Evolutionary conservation across 495 filamentous ascomycete species (phyloP), one percentile per base, ranked within the genome.

Genomic region (Neurospora africana): DNA sequence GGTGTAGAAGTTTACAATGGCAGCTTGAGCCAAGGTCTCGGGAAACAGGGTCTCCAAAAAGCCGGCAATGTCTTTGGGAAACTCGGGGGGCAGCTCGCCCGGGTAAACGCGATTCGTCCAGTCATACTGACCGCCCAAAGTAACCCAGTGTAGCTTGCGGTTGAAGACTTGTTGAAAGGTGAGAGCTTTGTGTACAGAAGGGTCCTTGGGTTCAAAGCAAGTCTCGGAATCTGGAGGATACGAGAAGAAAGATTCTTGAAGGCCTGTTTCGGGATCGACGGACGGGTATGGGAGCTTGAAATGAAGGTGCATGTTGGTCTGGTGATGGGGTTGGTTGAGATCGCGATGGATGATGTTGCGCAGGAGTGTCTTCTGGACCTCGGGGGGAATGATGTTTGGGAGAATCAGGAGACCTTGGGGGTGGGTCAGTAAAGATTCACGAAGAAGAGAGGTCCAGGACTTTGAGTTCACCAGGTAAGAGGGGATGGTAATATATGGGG

Each of bases 111-210:
- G 93, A 41, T 86, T 84, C 3, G 93, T 94, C 95, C 95, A 97
- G 81, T 98, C 91, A 81, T 98, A 97, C 77, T 98, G 94, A 0
- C 92, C 93, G 36, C 95, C 95, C 13, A 98, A 85, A 7, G 95
- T 97, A 17, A 97, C 87, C 95, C 95, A 98, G 65, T 93, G 92
- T 8, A 98, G 87, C 72, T 92, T 94, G 73, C 90, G 90, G 40
- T 89, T 84, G 3, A 97, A 83, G 53, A 91, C 85, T 71, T 86
- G 87, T 40, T 86, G 83, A 68, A 92, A 82, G 17, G 87, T 83
- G 8, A 98, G 81, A 3, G 91, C 85, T 58, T 89, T 90, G 81
- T 97, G 93, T 5, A 90, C 78, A 2, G 75, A 69, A 0, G 90
- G 83, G 78, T 94, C 88, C 69, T 90, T 89, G 3, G 94, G 92